Base-by-base conservation (phyloP, 176 grass and related monocot species). In the Cenchrus purpureus region DNA sequence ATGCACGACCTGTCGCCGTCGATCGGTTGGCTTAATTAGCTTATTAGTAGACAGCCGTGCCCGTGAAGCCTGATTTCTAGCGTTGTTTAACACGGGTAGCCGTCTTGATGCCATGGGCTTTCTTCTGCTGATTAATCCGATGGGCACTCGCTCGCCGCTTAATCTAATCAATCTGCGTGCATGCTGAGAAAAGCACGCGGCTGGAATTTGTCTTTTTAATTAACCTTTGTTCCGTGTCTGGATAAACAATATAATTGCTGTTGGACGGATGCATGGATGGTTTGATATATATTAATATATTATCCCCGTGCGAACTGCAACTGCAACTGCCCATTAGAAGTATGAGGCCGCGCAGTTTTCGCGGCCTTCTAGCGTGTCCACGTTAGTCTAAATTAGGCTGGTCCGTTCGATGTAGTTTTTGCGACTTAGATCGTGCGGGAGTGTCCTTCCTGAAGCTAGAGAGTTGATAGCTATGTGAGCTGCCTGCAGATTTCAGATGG, bases 41-140 rank as follows among this genome's bases (percentile, higher is more conserved):
- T 40, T 40, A 4, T 40, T 40, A n/a, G 14, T 48, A n/a, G 84
- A 70, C 71, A 77, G 29, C 68, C 73, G 68, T 90, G 68, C 59
- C 58, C 57, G 34, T 83, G 17, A 83, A 87, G 84, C 68, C 74
- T 73, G 46, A 72, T 82, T 51, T 3, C 70, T 55, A 40, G 59
- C 59, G 67, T 60, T 90, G 20, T 74, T 90, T 79, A 86, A 78
- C 87, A 32, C 31, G 31, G 70, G 25, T 85, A 82, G 52, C 51
- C 51, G 58, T 8, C 5, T 45, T 2, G 1, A 1, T 6, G 40
- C 46, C 19, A 4, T 44, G 29, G 32, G 65, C 40, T 43, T 59
- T n/a, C 0, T 16, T 5, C 1, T 48, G 67, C 43, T 22, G 43
- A 19, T 53, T 51, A 53, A 67, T 68, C 9, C 13, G 13, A 74